Evolutionary conservation across 495 filamentous ascomycete species (phyloP), one percentile per base, ranked within the genome.

Genomic region (Hypomontagnella monticulosa): DNA sequence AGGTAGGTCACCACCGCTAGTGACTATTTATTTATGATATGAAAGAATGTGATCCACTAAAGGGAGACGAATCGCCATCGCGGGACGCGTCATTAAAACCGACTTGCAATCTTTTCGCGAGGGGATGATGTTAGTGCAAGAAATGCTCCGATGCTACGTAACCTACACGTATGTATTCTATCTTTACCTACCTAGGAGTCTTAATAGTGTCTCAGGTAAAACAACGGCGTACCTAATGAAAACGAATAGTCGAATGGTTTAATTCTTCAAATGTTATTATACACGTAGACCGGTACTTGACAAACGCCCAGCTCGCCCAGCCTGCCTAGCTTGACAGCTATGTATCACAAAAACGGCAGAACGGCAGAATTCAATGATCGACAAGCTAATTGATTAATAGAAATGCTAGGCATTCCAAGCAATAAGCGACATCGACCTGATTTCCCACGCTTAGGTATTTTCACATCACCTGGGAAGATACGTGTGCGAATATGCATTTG

Each of bases 331-430:
- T 11, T 1, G 10, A 5, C n/a, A 41, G 36, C 33, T 42, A 53
- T n/a, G 6, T 11, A 23, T 3, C 41, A 41, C n/a, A 41, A 23
- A 49, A 23, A 43, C 47, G 47, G 54, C 32, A 59, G 47, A 65
- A 53, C 41, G 61, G 61, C 53, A 53, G 61, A 65, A 65, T 65
- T 58, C 48, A 42, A 65, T 34, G 61, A 65, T 65, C 61, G 48
- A 15, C 61, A 54, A 27, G 1, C 12, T n/a, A 42, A 47, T 58
- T 59, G 16, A 65, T 65, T 41, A 20, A 46, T 3, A 4, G 40
- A 3, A 43, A n/a, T 11, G 19, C 37, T 30, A 10, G 27, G 38
- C 4, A 36, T 4, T 19, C 27, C 34, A 3, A 27, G 23, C 6
- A 27, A 27, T 27, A 27, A 27, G 23, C 23, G 23, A 27, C 23